Evolutionary conservation across 805 yeast species (phyloP).

Genomic region (Gaillardinia entomophila): DNA sequence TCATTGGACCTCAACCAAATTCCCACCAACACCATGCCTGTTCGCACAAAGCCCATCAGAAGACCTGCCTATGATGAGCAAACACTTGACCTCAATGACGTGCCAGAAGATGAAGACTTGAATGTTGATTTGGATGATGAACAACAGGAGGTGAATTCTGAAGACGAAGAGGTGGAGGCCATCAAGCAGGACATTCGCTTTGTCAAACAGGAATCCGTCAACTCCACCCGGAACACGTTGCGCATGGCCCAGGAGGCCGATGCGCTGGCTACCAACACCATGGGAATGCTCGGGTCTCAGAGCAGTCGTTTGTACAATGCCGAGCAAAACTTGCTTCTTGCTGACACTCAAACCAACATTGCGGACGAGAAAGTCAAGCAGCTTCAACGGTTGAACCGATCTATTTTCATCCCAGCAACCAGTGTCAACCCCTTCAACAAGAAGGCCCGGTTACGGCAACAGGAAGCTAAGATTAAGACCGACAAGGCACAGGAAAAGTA

Average conservation of each 20-base stretch:
- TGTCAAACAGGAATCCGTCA: constrained; percentile 80
- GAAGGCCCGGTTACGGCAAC: constrained; percentile 64
- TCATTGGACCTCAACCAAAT: constrained; percentile 34
- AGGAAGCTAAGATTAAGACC: constrained; percentile 62
- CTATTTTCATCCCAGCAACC: constrained; percentile 72
- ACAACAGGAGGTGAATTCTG: constrained; percentile 40
- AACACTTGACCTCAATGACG: constrained; percentile 26
- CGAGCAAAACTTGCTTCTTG: constrained; percentile 69
- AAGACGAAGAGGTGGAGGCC: constrained; percentile 86
- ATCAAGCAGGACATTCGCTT: constrained; percentile 78
- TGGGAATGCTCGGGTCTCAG: constrained; percentile 93
- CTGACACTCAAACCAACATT: constrained; percentile 73
- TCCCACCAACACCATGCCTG: constrained; percentile 24
- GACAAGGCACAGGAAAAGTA: constrained; percentile 59
- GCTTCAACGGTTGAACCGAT: constrained; percentile 71
- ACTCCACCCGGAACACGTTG: constrained; percentile 79
- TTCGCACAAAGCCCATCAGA: constrained; percentile 7
- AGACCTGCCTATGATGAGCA: constrained; percentile 19
- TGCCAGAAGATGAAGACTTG: constrained; percentile 30
- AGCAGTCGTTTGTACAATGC: constrained; percentile 77
- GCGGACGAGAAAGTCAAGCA: constrained; percentile 82
- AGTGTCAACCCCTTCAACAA: constrained; percentile 79
- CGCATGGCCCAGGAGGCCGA: constrained; percentile 45
- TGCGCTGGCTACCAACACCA: constrained; percentile 54
- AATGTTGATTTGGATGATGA: constrained; percentile 35